A percentile compares a stretch with the other conserved stretches of the same genome.
phyloP scores from a whole-genome alignment of 495 filamentous ascomycete species.

The Podospora pseudopauciseta region DNA sequence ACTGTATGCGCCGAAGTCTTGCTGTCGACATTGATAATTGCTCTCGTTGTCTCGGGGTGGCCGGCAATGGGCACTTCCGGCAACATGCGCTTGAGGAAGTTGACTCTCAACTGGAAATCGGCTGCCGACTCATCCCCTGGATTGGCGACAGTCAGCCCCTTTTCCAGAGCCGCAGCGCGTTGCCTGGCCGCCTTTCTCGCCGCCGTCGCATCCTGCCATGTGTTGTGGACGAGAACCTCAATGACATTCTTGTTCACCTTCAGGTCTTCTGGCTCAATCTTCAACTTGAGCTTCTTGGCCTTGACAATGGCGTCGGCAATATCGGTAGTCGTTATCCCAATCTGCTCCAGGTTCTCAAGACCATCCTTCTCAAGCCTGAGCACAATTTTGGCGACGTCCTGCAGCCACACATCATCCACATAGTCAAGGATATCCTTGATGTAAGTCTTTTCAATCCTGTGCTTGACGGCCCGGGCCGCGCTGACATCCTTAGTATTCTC shows the following conservation, averaged over 20 bases:
- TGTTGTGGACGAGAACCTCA: constrained; percentile 54
- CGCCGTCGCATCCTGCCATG: constrained; percentile 40
- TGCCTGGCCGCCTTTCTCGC: constrained; percentile 50
- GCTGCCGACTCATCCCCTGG: constrained; percentile 45
- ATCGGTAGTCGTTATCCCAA: constrained; percentile 66
- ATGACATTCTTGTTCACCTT: constrained; percentile 41
- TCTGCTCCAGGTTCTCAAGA: constrained; percentile 69
- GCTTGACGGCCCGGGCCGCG: constrained; percentile 83
- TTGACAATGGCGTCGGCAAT: constrained; percentile 69
- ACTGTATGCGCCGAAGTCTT: constrained; percentile 60
- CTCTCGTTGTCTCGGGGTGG: constrained; percentile 78
- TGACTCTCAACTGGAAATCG: constrained; percentile 77
- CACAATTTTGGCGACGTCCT: constrained; percentile 64
- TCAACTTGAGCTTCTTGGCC: constrained; percentile 78
- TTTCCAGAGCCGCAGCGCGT: constrained; percentile 41
- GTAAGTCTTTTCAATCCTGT: constrained; percentile 84
- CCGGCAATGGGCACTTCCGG: constrained; percentile 79
- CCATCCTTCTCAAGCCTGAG: constrained; percentile 74
- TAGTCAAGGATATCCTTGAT: constrained; percentile 69
- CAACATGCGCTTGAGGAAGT: constrained; percentile 75
- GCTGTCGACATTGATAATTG: constrained; percentile 72
- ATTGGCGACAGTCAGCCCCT: constrained; percentile 26
- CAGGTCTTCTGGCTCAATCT: constrained; percentile 40
- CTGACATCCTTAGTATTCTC: constrained; percentile 63
- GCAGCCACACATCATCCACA: constrained; percentile 79